Base-by-base conservation (phyloP, 2,329 filamentous ascomycete species). In the Pestalotiopsis sp. region DNA sequence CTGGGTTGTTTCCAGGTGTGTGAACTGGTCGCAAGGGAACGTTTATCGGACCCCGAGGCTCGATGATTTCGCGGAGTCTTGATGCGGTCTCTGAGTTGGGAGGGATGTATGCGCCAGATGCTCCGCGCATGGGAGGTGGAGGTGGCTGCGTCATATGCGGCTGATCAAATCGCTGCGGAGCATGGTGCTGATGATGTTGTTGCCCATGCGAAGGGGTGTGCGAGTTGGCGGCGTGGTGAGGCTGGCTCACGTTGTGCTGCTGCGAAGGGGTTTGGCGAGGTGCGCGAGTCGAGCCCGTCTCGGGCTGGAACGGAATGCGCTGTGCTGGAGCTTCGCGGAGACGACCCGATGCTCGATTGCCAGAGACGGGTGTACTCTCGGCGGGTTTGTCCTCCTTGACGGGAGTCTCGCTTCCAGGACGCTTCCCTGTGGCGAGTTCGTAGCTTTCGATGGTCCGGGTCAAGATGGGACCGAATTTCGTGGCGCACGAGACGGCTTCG, bases 301-400 rank as follows among this genome's bases (percentile, higher is more conserved):
- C 93, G 38, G 93, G 93, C 77, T 96, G 93, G 79, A 95, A 97
- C 65, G 96, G 90, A 66, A 95, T 90, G 71, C 93, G 87, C 77
- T 95, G 93, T 0, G 93, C 91, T 36, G 94, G 94, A n/a, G 93
- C 93, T 78, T 96, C 93, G 72, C 94, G 87, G 64, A 95, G 83
- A 49, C 90, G 91, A 70, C 90, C 83, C 2, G 89, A 90, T 20
- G 87, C 88, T 70, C 89, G 83, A 49, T 85, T 84, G 58, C 84
- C 86, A 3, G 87, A 88, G 11, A 83, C 82, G 2, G 82, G 82
- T 3, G 79, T 78, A 65, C 72, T 87, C 69, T 88, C 85, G 25
- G 81, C 80, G 9, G 88, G 88, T 20, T 88, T 90, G 23, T 85
- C 86, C 69, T 90, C 88, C 72, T 90, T 87, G 17, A 86, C 86